Evolutionary conservation across 768 basidiomycete species (phyloP), one percentile per base, ranked within the genome.

Genomic region (Wakefieldia striispora): DNA sequence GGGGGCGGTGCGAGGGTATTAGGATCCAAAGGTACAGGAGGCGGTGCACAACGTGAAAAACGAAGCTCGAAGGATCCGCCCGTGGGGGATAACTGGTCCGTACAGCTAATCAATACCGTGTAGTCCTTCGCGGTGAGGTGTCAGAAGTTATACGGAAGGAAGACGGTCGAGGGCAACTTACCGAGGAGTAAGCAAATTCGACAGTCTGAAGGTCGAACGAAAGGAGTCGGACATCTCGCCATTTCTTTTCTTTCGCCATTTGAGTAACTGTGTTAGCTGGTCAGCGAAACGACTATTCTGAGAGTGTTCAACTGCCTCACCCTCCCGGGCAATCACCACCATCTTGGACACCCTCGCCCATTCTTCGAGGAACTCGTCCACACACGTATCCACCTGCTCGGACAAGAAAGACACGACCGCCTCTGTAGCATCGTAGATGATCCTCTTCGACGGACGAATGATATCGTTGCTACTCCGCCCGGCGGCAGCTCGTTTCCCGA

Each of bases 331-430:
- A 47, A 95, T 92, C 23, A 94, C 89, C 12, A 94, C 90, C 80
- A 94, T 92, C 70, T 93, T 95, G 17, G 90, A 91, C 26, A 95
- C 88, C 39, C 88, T 76, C 35, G 90, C 89, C 91, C 93, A 95
- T 67, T 94, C 92, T 61, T 93, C 89, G 56, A 91, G 70, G 64
- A 97, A 94, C 58, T 92, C 87, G 51, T 88, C 87, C 17, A 97
- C 90, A 60, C 92, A 95, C 8, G 83, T 84, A 56, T 92, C 82
- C 55, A 95, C 86, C 60, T 93, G 80, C 57, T 90, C 87, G 2
- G 90, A 91, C 31, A 91, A 70, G 67, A 97, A 95, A 0, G 87
- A 91, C 7, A 95, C 90, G 13, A 97, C 81, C 13, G 91, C 93
- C 55, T 91, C 87, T 21, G 78, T 81, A 10, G 91, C 87, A 61